Base-by-base conservation (phyloP, 2,329 filamentous ascomycete species). In the Emmonsiellopsis sp. region DNA sequence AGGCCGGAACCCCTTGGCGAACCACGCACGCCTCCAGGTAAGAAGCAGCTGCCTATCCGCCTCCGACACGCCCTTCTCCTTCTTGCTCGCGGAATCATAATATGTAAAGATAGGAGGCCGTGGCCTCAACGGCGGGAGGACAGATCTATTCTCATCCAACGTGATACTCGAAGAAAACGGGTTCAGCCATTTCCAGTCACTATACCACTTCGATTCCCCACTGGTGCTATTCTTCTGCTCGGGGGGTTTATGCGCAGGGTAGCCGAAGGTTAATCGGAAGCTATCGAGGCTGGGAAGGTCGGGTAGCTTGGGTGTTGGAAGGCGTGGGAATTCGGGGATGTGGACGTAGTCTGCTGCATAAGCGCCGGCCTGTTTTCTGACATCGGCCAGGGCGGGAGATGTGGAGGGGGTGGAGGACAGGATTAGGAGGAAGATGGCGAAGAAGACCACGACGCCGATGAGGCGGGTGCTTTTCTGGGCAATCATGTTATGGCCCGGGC, bases 11-110 rank as follows among this genome's bases (percentile, higher is more conserved):
- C 92, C 93, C 63, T 94, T 84, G 0, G 91, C 89, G 88, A 89
- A 97, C 90, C 92, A 97, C 2, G 92, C 91, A 45, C 89, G 81
- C 56, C 91, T 81, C 93, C 93, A 97, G 51, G 87, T 86, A 54
- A 95, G 74, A 48, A 97, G 77, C 55, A 97, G 73, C 55, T 85
- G 80, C 63, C 85, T 85, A 66, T 96, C 88, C 3, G 88, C 87
- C 55, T 86, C 80, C 61, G 81, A 81, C 49, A 81, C 78, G 14
- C 79, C 79, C 48, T 79, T 76, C 34, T 86, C 79, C 68, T 85
- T 85, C 62, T 77, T 77, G 14, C 76, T 68, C 4, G 80, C 82
- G 9, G 81, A 74, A 63, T 95, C 89, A 67, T 95, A 95, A 70
- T 92, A 97, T 58, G 90, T 95, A 71, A 95, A 97, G 52, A 97